phyloP scores from a whole-genome alignment of 2,329 filamentous ascomycete genomes.

The Onygenales sp. region DNA sequence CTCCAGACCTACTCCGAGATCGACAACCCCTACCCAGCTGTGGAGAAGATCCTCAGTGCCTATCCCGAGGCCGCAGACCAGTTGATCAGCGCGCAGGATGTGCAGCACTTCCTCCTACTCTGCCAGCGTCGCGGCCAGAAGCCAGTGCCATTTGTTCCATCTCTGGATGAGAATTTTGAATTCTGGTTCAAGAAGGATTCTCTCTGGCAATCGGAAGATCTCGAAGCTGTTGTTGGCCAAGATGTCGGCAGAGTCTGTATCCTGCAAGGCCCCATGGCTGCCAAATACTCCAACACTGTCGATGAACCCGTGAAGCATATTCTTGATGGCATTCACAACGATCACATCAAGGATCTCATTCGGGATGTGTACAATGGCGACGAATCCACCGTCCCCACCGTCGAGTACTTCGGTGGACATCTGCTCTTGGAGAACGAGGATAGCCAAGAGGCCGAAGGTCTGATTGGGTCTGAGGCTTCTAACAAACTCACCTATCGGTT shows the following conservation, averaged over 20 bases:
- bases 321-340: constrained; percentile 77
- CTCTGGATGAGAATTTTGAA: constrained; percentile 95
- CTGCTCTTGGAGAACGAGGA: constrained; percentile 58
- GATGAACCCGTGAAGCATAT: constrained; percentile 96
- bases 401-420: constrained; percentile 94
- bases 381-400: constrained; percentile 63
- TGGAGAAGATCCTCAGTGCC: constrained; percentile 68
- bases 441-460: constrained; percentile 71
- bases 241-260: constrained; percentile 96
- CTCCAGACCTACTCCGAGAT: constrained; percentile 88
- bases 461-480: constrained; percentile 71
- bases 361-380: constrained; percentile 71
- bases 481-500: constrained; percentile 78
- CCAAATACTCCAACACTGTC: constrained; percentile 76
- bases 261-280: constrained; percentile 87
- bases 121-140: constrained; percentile 91
- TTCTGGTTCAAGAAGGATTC: constrained; percentile 99
- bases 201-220: constrained; percentile 95
- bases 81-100: constrained; percentile 96
- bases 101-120: constrained; percentile 89
- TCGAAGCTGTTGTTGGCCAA: constrained; percentile 90
- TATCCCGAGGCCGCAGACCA: constrained; percentile 84
- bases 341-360: constrained; percentile 72
- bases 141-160: constrained; percentile 89
- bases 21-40: constrained; percentile 65